Conservation (phyloP, 2,329 filamentous ascomycete species). For the Pyrenophora graminea region DNA sequence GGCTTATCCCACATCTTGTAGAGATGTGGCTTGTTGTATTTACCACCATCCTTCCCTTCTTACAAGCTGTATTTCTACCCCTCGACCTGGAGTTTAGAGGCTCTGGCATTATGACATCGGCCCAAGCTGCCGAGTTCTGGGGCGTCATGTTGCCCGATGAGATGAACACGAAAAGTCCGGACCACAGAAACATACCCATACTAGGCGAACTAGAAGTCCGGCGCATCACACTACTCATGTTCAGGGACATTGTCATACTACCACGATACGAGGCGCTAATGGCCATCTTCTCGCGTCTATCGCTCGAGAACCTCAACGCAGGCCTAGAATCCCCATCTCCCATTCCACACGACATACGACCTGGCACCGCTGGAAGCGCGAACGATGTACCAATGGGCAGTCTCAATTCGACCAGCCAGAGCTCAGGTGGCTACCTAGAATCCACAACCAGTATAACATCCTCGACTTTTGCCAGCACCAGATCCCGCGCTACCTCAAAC, state of each 20-base stretch:
- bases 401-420: slow-evolving; percentile 68
- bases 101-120: slow-evolving; percentile 75
- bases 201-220: slow-evolving; percentile 75
- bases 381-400: slow-evolving; percentile 60
- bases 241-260: slow-evolving; percentile 85
- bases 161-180: slow-evolving; percentile 53
- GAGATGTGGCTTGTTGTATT: slow-evolving; percentile 95
- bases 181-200: slow-evolving; percentile 49
- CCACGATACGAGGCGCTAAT: slow-evolving; percentile 88
- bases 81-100: slow-evolving; percentile 93
- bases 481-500: slow-evolving; percentile 84
- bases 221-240: slow-evolving; percentile 84
- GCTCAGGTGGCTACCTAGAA: slow-evolving; percentile 76
- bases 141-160: slow-evolving; percentile 62
- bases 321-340: slow-evolving; percentile 45
- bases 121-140: slow-evolving; percentile 90
- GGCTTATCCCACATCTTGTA: slow-evolving; percentile 85
- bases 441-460: slow-evolving; percentile 62
- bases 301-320: slow-evolving; percentile 71
- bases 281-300: slow-evolving; percentile 85
- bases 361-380: slow-evolving; percentile 39
- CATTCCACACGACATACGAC: slow-evolving; percentile 32
- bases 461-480: slow-evolving; percentile 52
- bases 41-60: slow-evolving; percentile 85
- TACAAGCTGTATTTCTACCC: slow-evolving; percentile 93